phyloP scores from a whole-genome alignment of 1,139 yeast species.

The Suhomyces bolitotheri region DNA sequence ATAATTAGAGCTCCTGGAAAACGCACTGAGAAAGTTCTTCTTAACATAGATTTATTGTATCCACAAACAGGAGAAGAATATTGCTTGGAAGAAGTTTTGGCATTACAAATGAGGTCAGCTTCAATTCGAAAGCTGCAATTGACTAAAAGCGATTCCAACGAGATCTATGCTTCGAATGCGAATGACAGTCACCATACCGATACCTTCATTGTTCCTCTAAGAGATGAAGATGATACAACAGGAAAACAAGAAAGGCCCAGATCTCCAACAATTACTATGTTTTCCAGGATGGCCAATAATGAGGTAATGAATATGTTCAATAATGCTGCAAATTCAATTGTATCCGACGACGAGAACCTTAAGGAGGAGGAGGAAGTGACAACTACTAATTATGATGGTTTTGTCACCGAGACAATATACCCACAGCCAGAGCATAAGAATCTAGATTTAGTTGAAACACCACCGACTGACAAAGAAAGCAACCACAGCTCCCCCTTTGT shows the following conservation, averaged over 20 bases:
- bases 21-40: slow-evolving; percentile 60
- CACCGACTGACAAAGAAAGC: slow-evolving; percentile 34
- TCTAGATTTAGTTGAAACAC: slow-evolving; percentile 23
- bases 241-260: slow-evolving; percentile 28
- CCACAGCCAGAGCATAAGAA: neutral
- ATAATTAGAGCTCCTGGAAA: slow-evolving; percentile 58
- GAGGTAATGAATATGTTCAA: slow-evolving; percentile 80
- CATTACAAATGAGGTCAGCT: slow-evolving; percentile 20
- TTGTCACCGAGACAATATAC: slow-evolving; percentile 52
- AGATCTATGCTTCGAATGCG: neutral
- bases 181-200: slow-evolving; percentile 13
- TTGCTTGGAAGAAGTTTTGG: slow-evolving; percentile 66
- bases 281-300: slow-evolving; percentile 71
- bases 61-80: slow-evolving; percentile 43
- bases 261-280: slow-evolving; percentile 79
- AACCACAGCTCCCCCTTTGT: slow-evolving; percentile 49
- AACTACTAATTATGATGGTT: slow-evolving; percentile 48
- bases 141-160: neutral
- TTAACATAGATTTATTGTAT: slow-evolving; percentile 61
- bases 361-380: slow-evolving; percentile 31
- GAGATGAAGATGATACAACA: slow-evolving; percentile 23
- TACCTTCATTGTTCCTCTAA: slow-evolving; percentile 39
- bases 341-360: slow-evolving; percentile 35
- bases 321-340: slow-evolving; percentile 47
- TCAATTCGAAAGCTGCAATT: neutral